Percentiles rank a stretch among this genome's conserved stretches.
phyloP scores from a whole-genome alignment of 495 filamentous ascomycete species.

The Talaromyces thailandensis region DNA sequence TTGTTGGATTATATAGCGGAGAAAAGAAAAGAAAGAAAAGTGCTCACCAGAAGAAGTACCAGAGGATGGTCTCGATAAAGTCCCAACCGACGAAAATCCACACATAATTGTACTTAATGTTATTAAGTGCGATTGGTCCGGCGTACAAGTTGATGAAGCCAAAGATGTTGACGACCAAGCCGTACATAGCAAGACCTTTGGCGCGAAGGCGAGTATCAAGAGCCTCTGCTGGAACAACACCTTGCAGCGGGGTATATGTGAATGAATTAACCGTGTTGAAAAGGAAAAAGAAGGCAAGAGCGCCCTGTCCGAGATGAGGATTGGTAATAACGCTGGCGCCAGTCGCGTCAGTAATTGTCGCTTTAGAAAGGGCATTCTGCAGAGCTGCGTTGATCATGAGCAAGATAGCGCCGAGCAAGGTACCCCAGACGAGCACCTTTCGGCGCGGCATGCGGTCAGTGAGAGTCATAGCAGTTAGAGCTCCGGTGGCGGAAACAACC shows the following conservation, averaged over 20 bases:
- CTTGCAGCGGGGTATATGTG: conserved; percentile 63
- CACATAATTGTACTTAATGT: conserved; percentile 51
- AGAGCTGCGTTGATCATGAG: conserved; percentile 33
- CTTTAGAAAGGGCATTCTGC: conserved; percentile 39
- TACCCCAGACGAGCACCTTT: conserved; percentile 49
- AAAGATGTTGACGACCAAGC: conserved; percentile 48
- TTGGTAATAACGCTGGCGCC: conserved; percentile 25
- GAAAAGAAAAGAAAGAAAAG: not conserved
- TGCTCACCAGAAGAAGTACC: conserved; percentile 55
- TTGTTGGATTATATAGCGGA: not conserved
- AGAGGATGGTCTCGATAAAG: conserved; percentile 39
- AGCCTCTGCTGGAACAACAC: conserved; percentile 61
- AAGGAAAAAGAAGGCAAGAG: conserved; percentile 58
- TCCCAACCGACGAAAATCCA: conserved; percentile 59
- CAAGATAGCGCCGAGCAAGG: conserved; percentile 36
- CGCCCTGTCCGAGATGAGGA: conserved; percentile 39
- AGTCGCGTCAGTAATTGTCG: too few relatives aligned
- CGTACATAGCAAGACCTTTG: conserved; percentile 54
- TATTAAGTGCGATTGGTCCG: conserved; percentile 44
- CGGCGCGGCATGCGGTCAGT: conserved; percentile 59
- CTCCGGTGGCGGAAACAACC: conserved; percentile 56
- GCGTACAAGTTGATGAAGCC: conserved; percentile 54
- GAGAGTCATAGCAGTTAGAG: conserved; percentile 55
- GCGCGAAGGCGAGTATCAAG: conserved; percentile 53
- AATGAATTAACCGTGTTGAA: conserved; percentile 59